Percentiles rank a stretch among this genome's conserved stretches.
These are phyloP conservation scores for Trichoderma simmonsii DNA, from an alignment of 2,329 filamentous ascomycete genomes.

Conservation along the genomic window DNA sequence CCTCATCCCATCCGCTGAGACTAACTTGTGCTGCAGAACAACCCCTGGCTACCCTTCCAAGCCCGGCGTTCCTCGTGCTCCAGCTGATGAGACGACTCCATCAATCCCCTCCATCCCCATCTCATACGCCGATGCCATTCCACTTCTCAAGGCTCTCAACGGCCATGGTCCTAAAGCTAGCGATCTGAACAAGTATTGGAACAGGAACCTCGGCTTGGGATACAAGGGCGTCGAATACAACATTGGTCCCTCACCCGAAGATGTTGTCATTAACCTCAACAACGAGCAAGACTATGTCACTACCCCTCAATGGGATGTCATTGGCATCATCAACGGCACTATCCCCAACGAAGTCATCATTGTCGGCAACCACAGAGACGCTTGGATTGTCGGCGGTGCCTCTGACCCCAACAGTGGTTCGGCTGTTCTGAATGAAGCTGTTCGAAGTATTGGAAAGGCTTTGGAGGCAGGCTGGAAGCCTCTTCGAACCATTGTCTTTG, in stretches of 20 bases:
- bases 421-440: slow-evolving; percentile 73
- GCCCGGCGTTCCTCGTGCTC: slow-evolving; percentile 75
- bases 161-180: slow-evolving; percentile 77
- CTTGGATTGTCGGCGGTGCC: slow-evolving; percentile 83
- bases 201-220: slow-evolving; percentile 64
- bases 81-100: slow-evolving; percentile 68
- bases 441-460: slow-evolving; percentile 70
- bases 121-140: slow-evolving; percentile 81
- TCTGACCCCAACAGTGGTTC: slow-evolving; percentile 81
- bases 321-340: slow-evolving; percentile 86
- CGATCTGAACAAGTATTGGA: slow-evolving; percentile 72
- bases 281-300: slow-evolving; percentile 81
- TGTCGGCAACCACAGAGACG: slow-evolving; percentile 88
- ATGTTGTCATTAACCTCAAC: slow-evolving; percentile 66
- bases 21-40: slow-evolving; percentile 45
- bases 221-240: slow-evolving; percentile 83
- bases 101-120: slow-evolving; percentile 89
- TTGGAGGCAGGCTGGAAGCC: slow-evolving; percentile 58
- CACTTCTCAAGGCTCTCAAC: slow-evolving; percentile 85
- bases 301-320: slow-evolving; percentile 85
- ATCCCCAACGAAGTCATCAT: slow-evolving; percentile 82
- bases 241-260: slow-evolving; percentile 74
- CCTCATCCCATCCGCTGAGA: neutral
- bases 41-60: slow-evolving; percentile 93
- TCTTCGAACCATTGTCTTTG: slow-evolving; percentile 85